Evolutionary conservation across 2,329 filamentous ascomycete genomes (phyloP), one percentile per base, ranked within the genome.

Genomic region (Calonectria ilicicola): DNA sequence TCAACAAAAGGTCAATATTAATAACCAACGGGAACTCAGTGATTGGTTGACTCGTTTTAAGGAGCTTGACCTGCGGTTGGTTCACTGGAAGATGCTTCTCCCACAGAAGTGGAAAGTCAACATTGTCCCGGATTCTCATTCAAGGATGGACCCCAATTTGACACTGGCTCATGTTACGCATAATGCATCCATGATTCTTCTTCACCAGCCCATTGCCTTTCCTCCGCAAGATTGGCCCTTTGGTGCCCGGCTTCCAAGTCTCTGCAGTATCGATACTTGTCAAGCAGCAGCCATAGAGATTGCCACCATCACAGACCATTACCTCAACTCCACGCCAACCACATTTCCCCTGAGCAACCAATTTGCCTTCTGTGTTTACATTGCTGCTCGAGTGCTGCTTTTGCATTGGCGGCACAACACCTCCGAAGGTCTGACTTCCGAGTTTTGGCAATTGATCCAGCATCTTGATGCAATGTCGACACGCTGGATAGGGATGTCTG

Each of bases 161-260:
- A 87, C 86, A 0, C 75, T 87, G 9, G 86, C 86, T 1, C 86
- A 88, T 68, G 80, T 87, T 21, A 87, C 85, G 2, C 86, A 87
- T 69, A 87, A 87, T 66, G 82, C 86, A 4, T 85, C 85, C 6
- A 86, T 87, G 78, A 85, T 88, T 27, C 80, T 87, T 2, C 80
- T 87, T 2, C 86, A 88, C 70, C 86, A 87, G 67, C 78, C 80
- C 9, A 86, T 88, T 27, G 86, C 86, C 0, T 87, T 84, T 72
- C 85, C 85, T 0, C 79, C 80, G 0, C 38, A 77, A 0, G 76
- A 82, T 2, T 85, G 83, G 83, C 72, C 79, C 1, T 80, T 78
- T 40, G 76, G 80, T 0, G 80, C 83, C 4, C 80, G 81, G 7
- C 76, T 87, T 8, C 86, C 86, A 1, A 86, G 82, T 65, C 72